Percentiles rank a stretch among this genome's conserved stretches.
Evolutionary conservation across 768 basidiomycete genomes (phyloP).

Genomic region (Russula lepida): DNA sequence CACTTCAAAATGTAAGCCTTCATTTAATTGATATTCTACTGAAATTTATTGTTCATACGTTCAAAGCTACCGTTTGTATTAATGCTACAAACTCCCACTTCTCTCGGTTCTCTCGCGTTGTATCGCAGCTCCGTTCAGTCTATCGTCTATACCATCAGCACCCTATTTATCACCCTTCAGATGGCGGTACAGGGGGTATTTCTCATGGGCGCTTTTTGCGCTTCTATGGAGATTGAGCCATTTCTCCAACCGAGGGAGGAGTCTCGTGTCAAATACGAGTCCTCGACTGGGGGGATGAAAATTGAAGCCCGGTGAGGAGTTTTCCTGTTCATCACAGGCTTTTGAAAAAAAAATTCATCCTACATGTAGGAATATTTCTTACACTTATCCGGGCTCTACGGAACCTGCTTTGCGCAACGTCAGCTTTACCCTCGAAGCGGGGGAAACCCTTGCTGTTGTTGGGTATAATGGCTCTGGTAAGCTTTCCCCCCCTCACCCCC

Average conservation of each 20-base stretch:
- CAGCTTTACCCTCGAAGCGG: slow-evolving; percentile 59
- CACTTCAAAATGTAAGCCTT: slow-evolving; percentile 59
- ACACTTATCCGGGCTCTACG: slow-evolving; percentile 69
- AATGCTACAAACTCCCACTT: slow-evolving; percentile 60
- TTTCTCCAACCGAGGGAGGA: slow-evolving; percentile 54
- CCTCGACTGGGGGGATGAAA: slow-evolving; percentile 48
- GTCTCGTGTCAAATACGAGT: slow-evolving; percentile 41
- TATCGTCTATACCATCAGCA: slow-evolving; percentile 55
- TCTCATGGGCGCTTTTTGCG: slow-evolving; percentile 79
- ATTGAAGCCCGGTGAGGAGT: slow-evolving; percentile 58
- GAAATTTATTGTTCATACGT: slow-evolving; percentile 16
- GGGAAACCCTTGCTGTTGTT: slow-evolving; percentile 79
- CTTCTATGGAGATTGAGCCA: slow-evolving; percentile 63
- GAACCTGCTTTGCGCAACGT: slow-evolving; percentile 63
- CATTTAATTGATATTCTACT: not conserved
- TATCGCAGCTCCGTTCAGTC: slow-evolving; percentile 74
- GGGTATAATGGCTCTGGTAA: slow-evolving; percentile 77
- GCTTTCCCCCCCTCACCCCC: slow-evolving; percentile 18
- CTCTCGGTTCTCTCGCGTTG: slow-evolving; percentile 72
- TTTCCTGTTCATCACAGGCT: not conserved
- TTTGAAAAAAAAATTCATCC: not conserved
- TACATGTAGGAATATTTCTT: slow-evolving; percentile 47
- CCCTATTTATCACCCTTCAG: slow-evolving; percentile 51
- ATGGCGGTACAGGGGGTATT: slow-evolving; percentile 84
- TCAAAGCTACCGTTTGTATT: slow-evolving; percentile 68